phyloP scores from a whole-genome alignment of 306 rosid genomes.

The Inga laurina region DNA sequence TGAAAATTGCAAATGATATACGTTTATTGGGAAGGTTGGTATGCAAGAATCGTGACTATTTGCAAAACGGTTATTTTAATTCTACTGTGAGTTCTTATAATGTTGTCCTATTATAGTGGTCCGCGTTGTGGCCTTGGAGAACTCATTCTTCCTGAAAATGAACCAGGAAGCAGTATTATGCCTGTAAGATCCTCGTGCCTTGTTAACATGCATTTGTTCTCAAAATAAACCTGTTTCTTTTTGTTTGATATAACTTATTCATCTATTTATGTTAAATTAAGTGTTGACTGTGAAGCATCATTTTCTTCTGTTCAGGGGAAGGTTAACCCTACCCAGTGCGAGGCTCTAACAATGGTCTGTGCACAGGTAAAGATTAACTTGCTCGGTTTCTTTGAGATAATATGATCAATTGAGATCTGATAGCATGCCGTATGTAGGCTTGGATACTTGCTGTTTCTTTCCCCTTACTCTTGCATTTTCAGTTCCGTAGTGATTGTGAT shows the following conservation, averaged over 20 bases:
- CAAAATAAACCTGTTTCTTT: constrained; percentile 17
- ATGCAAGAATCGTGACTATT: constrained; percentile 10
- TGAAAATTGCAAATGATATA: constrained; percentile 95
- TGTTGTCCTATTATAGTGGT: constrained; percentile 62
- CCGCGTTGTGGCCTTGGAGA: constrained; percentile 99
- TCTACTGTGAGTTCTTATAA: constrained; percentile 25
- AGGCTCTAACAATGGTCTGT: constrained; percentile 99
- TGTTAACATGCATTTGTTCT: constrained; percentile 11
- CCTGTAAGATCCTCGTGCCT: constrained; percentile 65
- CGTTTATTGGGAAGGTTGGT: constrained; percentile 91
- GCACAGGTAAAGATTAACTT: constrained; percentile 71
- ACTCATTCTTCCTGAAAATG: constrained; percentile 98
- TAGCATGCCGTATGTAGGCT: constrained; percentile 9
- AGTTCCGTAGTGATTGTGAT: neutral
- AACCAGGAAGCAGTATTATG: constrained; percentile 99
- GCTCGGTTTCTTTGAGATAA: constrained; percentile 21
- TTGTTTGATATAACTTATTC: constrained; percentile 21
- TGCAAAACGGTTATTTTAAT: neutral
- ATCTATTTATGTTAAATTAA: neutral
- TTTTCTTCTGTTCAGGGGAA: constrained; percentile 73
- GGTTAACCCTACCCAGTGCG: constrained; percentile 99
- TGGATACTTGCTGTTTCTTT: neutral
- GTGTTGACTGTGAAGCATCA: constrained; percentile 28
- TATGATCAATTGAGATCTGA: constrained; percentile 9
- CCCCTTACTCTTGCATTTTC: neutral